Evolutionary conservation across 805 yeast species (phyloP), one percentile per base, ranked within the genome.

Genomic region (Yarrowia porcina): DNA sequence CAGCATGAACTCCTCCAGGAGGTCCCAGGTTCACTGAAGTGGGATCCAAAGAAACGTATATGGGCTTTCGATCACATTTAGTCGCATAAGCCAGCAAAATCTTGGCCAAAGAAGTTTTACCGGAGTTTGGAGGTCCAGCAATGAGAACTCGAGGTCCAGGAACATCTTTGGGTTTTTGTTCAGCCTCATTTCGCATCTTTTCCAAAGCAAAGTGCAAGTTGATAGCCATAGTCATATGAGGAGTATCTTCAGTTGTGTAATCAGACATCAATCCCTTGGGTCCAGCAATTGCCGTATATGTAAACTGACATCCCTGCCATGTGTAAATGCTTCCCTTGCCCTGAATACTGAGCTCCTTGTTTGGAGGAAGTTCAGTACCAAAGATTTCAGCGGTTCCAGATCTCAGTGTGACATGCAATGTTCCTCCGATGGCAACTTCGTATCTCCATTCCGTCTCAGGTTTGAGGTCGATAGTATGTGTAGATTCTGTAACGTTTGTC

Each of bases 351-450:
- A 84, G 87, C 21, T 84, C 88, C 0, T 80, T 78, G 64, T 88
- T 89, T 44, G 80, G 77, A 2, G 97, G 89, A 23, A 94, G 80
- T 72, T 94, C 99, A 2, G 97, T 90, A 23, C 99, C 99, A 74
- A 88, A 90, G 10, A 91, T 82, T 75, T 94, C 99, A 1, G 90
- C 97, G 2, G 85, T 80, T 3, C 99, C 99, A 2, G 77, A 75
- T 2, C 74, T 64, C 11, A 87, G 78, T 68, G 77, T 82, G 47
- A 88, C 69, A n/a, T 76, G 77, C 38, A 88, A 70, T 18, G 75
- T 74, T 17, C 82, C 77, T 45, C 79, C 79, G 65, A 79, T 78
- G 0, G 81, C 84, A 4, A 88, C 82, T 70, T 89, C 94, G 66
- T 88, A 80, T 61, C 96, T 77, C 94, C 96, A 88, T 74, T 90